Percentiles rank a stretch among this genome's conserved stretches.
Conservation (phyloP, 768 basidiomycete genomes). For the Lactifluus pinguis region DNA sequence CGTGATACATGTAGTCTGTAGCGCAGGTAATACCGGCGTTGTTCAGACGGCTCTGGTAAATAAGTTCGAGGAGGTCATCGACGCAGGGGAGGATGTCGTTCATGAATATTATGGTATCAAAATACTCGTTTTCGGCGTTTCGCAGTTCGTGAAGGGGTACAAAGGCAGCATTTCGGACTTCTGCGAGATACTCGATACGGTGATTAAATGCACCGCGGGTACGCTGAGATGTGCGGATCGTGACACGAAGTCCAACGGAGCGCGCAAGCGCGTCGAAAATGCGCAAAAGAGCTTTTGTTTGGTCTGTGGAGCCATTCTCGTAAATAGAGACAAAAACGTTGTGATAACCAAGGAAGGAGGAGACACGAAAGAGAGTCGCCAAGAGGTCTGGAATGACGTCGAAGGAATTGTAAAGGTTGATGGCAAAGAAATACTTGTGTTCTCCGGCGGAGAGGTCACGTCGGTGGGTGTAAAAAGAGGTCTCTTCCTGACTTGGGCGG, state of each 20-base stretch:
- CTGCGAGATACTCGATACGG: slow-evolving; percentile 99
- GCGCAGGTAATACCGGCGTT: slow-evolving; percentile 99
- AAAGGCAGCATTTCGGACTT: slow-evolving; percentile 97
- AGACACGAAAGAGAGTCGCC: slow-evolving; percentile 89
- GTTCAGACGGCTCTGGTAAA: slow-evolving; percentile 87
- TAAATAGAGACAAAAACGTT: slow-evolving; percentile 98
- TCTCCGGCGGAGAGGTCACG: slow-evolving; percentile 38
- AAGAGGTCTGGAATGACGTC: slow-evolving; percentile 97
- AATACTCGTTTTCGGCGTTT: slow-evolving; percentile 86
- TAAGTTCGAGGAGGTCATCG: slow-evolving; percentile 94
- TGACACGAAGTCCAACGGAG: slow-evolving; percentile 84
- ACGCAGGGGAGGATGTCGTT: slow-evolving; percentile 98
- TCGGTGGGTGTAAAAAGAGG: slow-evolving; percentile 27
- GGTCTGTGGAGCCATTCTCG: slow-evolving; percentile 98
- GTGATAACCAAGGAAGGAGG: slow-evolving; percentile 88
- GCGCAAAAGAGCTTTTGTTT: slow-evolving; percentile 91
- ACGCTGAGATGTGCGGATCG: slow-evolving; percentile 87
- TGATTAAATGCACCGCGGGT: slow-evolving; percentile 96
- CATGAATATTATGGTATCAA: slow-evolving; percentile 97
- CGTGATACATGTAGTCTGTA: slow-evolving; percentile 98
- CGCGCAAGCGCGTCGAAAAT: slow-evolving; percentile 92
- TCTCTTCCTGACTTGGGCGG: slow-evolving; percentile 35
- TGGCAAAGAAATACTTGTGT: slow-evolving; percentile 99
- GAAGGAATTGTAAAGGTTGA: slow-evolving; percentile 99
- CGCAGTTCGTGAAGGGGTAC: slow-evolving; percentile 91